These are phyloP conservation scores for Afroboletus lepidellus DNA, from an alignment of 1,284 basidiomycete genomes.

Conservation along the genomic window DNA sequence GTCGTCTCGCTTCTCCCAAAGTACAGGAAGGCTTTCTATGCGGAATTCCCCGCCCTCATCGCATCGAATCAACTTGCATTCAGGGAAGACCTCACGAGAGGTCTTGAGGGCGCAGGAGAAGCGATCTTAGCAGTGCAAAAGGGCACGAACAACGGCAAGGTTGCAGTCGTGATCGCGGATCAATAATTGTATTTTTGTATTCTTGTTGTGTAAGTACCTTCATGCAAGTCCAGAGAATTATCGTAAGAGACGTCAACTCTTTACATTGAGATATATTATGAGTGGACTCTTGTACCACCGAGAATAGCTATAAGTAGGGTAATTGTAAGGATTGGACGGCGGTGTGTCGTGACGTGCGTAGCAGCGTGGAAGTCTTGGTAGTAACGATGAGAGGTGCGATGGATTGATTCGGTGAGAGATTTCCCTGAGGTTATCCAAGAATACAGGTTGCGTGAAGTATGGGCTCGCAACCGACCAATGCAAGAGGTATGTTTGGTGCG, in stretches of 20 bases:
- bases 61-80: conserved; percentile 5
- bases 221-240: neutral
- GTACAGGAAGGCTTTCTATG: conserved; percentile 6
- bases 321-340: conserved; percentile 10
- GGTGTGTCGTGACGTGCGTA: conserved; percentile 9
- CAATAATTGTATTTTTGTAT: conserved; percentile 2
- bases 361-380: conserved; percentile 2
- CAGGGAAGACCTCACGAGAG: conserved; percentile 9
- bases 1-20: conserved; percentile 1
- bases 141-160: conserved; percentile 7
- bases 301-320: conserved; percentile 26
- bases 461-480: conserved; percentile 11
- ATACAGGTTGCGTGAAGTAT: conserved; percentile 10
- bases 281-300: conserved; percentile 8
- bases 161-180: conserved; percentile 4
- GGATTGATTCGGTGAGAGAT: neutral
- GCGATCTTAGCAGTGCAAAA: conserved; percentile 10
- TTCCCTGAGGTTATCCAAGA: conserved; percentile 22
- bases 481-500: conserved; percentile 21
- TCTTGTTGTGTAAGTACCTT: neutral
- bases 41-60: conserved; percentile 2
- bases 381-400: conserved; percentile 2
- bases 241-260: conserved; percentile 1
- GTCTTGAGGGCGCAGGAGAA: conserved; percentile 7
- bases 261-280: conserved; percentile 19